phyloP scores from a whole-genome alignment of 2,329 filamentous ascomycete species.

The Chaetomium strumarium region DNA sequence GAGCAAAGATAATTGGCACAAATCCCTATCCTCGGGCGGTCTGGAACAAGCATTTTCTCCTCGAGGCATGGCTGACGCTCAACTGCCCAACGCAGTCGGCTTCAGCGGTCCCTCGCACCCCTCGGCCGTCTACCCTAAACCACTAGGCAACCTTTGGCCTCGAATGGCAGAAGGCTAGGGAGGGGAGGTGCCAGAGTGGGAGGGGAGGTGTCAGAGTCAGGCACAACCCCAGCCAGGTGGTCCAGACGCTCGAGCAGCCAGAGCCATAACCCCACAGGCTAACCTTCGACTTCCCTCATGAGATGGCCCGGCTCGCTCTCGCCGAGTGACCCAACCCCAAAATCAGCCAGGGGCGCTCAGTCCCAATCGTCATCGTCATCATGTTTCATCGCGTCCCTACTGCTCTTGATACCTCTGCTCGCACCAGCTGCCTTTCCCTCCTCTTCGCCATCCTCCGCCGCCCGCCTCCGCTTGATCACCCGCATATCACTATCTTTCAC shows the following conservation, averaged over 20 bases:
- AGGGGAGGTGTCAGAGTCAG: no score
- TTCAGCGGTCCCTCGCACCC: no score
- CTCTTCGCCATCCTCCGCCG: constrained; percentile 56
- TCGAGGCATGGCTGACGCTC: no score
- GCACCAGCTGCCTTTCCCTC: constrained; percentile 39
- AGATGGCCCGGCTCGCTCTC: neutral
- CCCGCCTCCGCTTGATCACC: constrained; percentile 56
- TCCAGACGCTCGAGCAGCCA: neutral
- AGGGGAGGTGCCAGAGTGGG: no score
- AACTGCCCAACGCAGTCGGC: no score
- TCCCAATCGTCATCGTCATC: constrained; percentile 32
- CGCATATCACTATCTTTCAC: constrained; percentile 73
- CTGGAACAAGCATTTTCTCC: no score
- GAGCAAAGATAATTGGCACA: no score
- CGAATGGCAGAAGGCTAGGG: neutral
- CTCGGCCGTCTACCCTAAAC: no score
- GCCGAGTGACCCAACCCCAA: constrained; percentile 16
- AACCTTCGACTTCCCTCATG: neutral
- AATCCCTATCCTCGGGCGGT: no score
- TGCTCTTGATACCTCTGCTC: constrained; percentile 39
- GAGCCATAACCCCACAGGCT: neutral
- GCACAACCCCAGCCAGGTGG: neutral
- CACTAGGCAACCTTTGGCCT: no score
- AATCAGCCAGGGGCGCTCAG: constrained; percentile 11
- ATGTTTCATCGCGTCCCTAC: constrained; percentile 17